Base-by-base conservation (phyloP, 345 rosid genomes). In the Hibiscus mutabilis region DNA sequence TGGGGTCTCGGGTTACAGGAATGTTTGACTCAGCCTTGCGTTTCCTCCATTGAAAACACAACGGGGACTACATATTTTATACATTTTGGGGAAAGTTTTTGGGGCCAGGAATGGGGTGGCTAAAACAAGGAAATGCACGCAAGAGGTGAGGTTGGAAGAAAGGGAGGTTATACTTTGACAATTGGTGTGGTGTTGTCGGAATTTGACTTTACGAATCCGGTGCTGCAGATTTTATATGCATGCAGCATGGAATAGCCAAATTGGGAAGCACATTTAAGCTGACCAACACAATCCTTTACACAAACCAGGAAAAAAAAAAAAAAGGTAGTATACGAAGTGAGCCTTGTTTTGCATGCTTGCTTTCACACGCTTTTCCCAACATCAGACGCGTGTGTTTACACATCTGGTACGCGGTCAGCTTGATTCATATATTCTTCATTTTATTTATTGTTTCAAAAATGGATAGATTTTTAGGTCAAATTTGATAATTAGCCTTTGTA, bases 311-410 rank as follows among this genome's bases (percentile, higher is more conserved):
- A 35, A 35, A 8, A 35, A 35, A 35, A 35, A 35, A 35, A 8
- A 35, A 35, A 35, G 9, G 40, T 35, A 35, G 40, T 6, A 35
- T 6, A 35, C 40, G 40, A 35, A 35, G 35, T 31, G 12, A 37
- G 3, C 47, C 15, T 19, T 37, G 44, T 40, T 56, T 64, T 62
- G 74, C 80, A 70, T 60, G 76, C 27, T 55, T 53, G 74, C 13
- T 51, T 74, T 70, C 81, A 78, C 81, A 74, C 77, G 55, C n/a
- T 46, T 63, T 15, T 58, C n/a, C 11, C 12, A 6, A 49, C 61
- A 47, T 14, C 24, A 10, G 3, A 59, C 49, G 74, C 67, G 71
- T 69, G 77, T 27, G 56, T 70, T 70, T 65, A 14, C 53, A 61
- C 59, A 61, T 16, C 74, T 56, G 70, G 31, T 33, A 56, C 71